Conservation (phyloP, 2,329 filamentous ascomycete genomes). For the Hirsutella minnesotensis region DNA sequence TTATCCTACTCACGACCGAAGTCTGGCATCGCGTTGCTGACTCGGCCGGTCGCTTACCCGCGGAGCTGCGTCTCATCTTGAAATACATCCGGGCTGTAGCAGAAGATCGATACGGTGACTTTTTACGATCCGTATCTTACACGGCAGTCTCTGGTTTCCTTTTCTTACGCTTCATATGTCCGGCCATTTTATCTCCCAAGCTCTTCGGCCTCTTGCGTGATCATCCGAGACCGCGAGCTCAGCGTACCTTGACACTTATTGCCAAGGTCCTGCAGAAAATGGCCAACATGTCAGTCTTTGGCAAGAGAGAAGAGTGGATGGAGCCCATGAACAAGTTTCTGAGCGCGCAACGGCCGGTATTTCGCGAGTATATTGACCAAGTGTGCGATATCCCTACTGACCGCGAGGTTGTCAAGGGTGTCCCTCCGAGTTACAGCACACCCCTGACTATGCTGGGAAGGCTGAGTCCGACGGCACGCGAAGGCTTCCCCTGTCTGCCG, state of each 20-base stretch:
- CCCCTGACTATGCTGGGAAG: slow-evolving; percentile 82
- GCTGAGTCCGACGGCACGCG: slow-evolving; percentile 65
- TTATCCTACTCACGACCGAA: slow-evolving; percentile 66
- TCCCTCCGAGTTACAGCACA: slow-evolving; percentile 81
- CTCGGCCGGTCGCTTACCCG: slow-evolving; percentile 64
- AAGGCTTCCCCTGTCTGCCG: slow-evolving; percentile 86
- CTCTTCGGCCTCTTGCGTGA: slow-evolving; percentile 77
- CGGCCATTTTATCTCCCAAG: slow-evolving; percentile 91
- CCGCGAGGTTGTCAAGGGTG: slow-evolving; percentile 40
- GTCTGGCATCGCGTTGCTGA: slow-evolving; percentile 74
- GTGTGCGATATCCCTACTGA: slow-evolving; percentile 75
- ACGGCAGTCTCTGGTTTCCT: slow-evolving; percentile 92
- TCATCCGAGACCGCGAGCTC: slow-evolving; percentile 69
- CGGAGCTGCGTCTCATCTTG: slow-evolving; percentile 74
- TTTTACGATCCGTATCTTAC: slow-evolving; percentile 77
- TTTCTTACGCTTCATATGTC: slow-evolving; percentile 90
- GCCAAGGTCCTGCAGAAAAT: slow-evolving; percentile 86
- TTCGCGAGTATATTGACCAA: slow-evolving; percentile 78
- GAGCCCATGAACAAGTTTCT: slow-evolving; percentile 94
- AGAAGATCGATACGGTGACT: slow-evolving; percentile 89
- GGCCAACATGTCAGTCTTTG: slow-evolving; percentile 82
- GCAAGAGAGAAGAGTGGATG: slow-evolving; percentile 97
- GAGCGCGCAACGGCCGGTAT: slow-evolving; percentile 58
- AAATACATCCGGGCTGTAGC: slow-evolving; percentile 87
- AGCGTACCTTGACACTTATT: slow-evolving; percentile 81